phyloP scores from a whole-genome alignment of 1,139 yeast genomes.

The Suhomyces choctaworum region DNA sequence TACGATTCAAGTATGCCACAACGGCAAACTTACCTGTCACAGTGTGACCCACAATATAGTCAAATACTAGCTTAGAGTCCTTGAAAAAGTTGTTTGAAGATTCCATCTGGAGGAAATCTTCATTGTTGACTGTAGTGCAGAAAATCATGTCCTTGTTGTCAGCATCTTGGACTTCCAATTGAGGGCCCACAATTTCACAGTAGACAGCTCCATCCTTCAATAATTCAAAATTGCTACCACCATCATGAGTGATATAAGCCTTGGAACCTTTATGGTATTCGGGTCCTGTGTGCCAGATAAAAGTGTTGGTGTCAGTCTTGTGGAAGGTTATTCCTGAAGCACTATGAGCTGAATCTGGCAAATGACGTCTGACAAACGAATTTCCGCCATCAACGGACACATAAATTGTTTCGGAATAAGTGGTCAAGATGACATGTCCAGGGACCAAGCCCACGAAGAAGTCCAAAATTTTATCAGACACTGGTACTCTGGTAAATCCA shows the following conservation, averaged over 20 bases:
- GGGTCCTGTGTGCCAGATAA: conserved; percentile 74
- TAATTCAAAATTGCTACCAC: conserved; percentile 60
- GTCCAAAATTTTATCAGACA: conserved; percentile 51
- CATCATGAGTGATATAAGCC: conserved; percentile 62
- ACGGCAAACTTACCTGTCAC: conserved; percentile 65
- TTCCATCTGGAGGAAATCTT: conserved; percentile 36
- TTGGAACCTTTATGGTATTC: conserved; percentile 40
- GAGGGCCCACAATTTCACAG: conserved; percentile 70
- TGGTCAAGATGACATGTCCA: conserved; percentile 64
- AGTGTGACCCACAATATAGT: conserved; percentile 64
- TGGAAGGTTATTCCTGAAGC: conserved; percentile 55
- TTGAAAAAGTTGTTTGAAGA: conserved; percentile 58
- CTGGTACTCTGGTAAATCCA: conserved; percentile 50
- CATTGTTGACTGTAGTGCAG: conserved; percentile 52
- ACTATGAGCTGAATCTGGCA: conserved; percentile 47
- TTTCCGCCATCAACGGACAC: conserved; percentile 70
- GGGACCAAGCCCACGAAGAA: conserved; percentile 62
- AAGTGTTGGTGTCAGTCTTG: conserved; percentile 52
- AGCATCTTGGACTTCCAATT: conserved; percentile 34
- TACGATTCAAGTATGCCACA: conserved; percentile 58
- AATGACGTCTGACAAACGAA: conserved; percentile 42
- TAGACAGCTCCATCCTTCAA: conserved; percentile 50
- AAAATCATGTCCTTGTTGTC: conserved; percentile 54
- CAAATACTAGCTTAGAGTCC: conserved; percentile 40
- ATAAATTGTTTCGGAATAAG: conserved; percentile 51